phyloP scores from a whole-genome alignment of 1,139 yeast species.

The Protomyces arabidopsidicola region DNA sequence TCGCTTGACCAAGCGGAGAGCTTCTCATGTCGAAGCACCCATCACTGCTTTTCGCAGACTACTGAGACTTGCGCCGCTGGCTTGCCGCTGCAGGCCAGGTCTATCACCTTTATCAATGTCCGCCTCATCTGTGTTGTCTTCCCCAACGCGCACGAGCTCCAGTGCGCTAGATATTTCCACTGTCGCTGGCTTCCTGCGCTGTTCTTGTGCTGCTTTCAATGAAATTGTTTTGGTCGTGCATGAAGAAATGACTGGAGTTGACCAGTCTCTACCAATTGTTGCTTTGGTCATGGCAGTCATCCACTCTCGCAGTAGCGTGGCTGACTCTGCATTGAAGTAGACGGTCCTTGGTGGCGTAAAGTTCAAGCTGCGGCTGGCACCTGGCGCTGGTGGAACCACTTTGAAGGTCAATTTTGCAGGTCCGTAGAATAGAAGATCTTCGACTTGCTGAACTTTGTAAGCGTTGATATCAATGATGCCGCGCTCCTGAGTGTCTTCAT shows the following conservation, averaged over 20 bases:
- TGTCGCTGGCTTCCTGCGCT: constrained; percentile 37
- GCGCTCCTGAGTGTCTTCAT: constrained; percentile 75
- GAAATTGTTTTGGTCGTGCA: constrained; percentile 93
- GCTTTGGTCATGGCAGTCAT: constrained; percentile 92
- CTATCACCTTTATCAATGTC: background rate
- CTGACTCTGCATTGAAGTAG: constrained; percentile 88
- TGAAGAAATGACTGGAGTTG: constrained; percentile 85
- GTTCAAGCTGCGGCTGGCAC: constrained; percentile 74
- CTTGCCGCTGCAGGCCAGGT: background rate
- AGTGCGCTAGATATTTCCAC: background rate
- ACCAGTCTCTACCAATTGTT: constrained; percentile 84
- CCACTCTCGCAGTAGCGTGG: constrained; percentile 92
- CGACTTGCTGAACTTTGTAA: constrained; percentile 83
- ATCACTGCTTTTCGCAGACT: constrained; percentile 15
- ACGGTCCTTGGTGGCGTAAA: constrained; percentile 96
- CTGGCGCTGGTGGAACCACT: constrained; percentile 95
- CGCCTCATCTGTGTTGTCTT: background rate
- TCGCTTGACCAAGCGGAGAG: background rate
- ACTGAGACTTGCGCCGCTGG: constrained; percentile 1
- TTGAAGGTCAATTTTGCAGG: constrained; percentile 90
- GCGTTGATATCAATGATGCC: constrained; percentile 95
- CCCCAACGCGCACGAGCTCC: background rate
- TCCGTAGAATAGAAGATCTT: constrained; percentile 87
- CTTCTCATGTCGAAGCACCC: background rate
- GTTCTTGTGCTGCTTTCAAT: constrained; percentile 75